Evolutionary conservation across 805 yeast genomes (phyloP).

Genomic region (Candida ovalis): DNA sequence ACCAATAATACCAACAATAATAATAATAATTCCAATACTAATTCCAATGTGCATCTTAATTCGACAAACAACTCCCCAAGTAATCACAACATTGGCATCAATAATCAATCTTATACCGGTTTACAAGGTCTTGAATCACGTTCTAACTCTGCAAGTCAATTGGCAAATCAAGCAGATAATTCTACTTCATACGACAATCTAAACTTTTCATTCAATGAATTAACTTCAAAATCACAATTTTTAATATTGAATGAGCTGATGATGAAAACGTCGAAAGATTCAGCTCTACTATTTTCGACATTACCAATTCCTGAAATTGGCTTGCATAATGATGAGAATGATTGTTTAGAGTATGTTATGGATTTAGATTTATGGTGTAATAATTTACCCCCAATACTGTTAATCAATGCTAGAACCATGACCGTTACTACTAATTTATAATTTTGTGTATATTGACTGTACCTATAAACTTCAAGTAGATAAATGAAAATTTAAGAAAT

Average conservation of each 20-base stretch:
- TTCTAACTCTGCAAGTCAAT: not conserved
- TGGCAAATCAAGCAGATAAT: not conserved
- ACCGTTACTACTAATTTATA: constrained; percentile 92
- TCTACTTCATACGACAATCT: constrained; percentile 21
- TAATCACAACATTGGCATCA: not conserved
- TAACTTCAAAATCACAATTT: constrained; percentile 93
- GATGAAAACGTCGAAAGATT: constrained; percentile 53
- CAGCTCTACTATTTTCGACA: constrained; percentile 82
- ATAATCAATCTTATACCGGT: not conserved
- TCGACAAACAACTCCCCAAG: not conserved
- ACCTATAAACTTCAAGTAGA: too few relatives aligned
- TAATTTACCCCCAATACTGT: constrained; percentile 75
- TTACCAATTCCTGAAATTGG: constrained; percentile 86
- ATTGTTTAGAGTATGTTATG: constrained; percentile 69
- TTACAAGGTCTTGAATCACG: not conserved
- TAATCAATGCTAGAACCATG: constrained; percentile 88
- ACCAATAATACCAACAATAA: not conserved
- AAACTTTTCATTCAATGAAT: constrained; percentile 61
- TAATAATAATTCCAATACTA: not conserved
- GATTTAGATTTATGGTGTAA: constrained; percentile 78
- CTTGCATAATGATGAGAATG: constrained; percentile 66
- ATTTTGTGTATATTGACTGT: too few relatives aligned
- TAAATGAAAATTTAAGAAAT: too few relatives aligned
- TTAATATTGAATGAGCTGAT: constrained; percentile 83
- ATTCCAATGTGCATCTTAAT: not conserved